phyloP scores from a whole-genome alignment of 208 protist species.

The Crithidia bombi region DNA sequence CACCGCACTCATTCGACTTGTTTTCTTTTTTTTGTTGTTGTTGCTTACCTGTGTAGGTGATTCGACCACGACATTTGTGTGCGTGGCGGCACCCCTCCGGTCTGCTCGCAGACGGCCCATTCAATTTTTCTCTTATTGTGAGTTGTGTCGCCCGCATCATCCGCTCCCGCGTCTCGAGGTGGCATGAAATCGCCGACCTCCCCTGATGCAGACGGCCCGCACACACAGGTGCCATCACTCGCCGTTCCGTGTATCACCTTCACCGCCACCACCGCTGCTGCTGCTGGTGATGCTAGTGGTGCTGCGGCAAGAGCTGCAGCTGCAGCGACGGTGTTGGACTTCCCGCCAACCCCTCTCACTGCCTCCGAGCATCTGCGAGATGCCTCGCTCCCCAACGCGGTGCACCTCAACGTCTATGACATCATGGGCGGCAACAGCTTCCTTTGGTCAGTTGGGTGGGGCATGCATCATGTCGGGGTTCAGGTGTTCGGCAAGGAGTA shows the following conservation, averaged over 20 bases:
- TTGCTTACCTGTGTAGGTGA: too few relatives aligned
- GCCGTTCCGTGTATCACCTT: neutral
- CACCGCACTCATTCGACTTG: too few relatives aligned
- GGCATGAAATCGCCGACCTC: too few relatives aligned
- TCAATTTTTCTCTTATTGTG: too few relatives aligned
- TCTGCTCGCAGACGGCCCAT: too few relatives aligned
- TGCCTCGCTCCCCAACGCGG: slow-evolving; percentile 31
- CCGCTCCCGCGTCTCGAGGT: too few relatives aligned
- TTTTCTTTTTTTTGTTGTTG: too few relatives aligned
- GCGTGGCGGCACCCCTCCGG: too few relatives aligned
- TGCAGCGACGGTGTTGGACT: neutral
- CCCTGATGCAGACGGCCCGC: too few relatives aligned
- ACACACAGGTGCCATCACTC: too few relatives aligned
- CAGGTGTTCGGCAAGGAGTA: slow-evolving; percentile 69
- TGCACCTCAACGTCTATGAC: slow-evolving; percentile 74
- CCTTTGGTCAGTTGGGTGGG: slow-evolving; percentile 45
- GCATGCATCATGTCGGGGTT: slow-evolving; percentile 63
- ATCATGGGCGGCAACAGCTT: slow-evolving; percentile 42
- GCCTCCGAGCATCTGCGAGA: slow-evolving; percentile 11
- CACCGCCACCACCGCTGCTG: neutral
- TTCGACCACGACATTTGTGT: too few relatives aligned
- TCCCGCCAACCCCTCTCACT: neutral
- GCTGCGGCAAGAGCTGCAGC: neutral
- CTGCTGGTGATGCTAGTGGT: neutral
- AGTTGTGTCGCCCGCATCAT: too few relatives aligned